Evolutionary conservation across 106 monocot genomes (phyloP), one percentile per base, ranked within the genome.

Genomic region (Vanilla planifolia): DNA sequence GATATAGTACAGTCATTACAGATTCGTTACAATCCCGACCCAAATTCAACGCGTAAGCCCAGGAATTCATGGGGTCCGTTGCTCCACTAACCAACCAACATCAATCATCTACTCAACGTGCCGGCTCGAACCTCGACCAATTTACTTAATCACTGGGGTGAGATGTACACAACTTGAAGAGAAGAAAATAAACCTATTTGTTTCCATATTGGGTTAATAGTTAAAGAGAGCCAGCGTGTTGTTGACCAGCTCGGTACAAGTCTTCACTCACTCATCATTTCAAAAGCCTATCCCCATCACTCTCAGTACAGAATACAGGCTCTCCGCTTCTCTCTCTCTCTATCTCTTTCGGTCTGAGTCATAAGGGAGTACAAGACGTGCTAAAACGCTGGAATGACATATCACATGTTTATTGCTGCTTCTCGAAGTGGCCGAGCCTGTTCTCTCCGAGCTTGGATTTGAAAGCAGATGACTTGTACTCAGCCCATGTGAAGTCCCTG

Each of bases 381-480:
- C n/a, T n/a, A n/a, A n/a, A n/a, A n/a, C n/a, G n/a, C n/a, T n/a
- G n/a, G n/a, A n/a, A n/a, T n/a, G n/a, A n/a, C n/a, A n/a, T n/a
- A n/a, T 5, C 37, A 6, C 10, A 6, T 37, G 7, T 51, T 55
- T 17, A 34, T 7, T 57, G 33, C 14, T 19, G 16, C 5, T 68
- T 77, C 77, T 89, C 82, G 63, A 93, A 93, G 61, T 48, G 62
- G 20, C 48, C 71, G 5, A 93, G 85, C 63, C 89, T 79, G 76
- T 89, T 72, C 42, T 93, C 93, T 29, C 71, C 82, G 35, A 93
- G 71, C 63, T 82, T 82, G 43, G 89, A 77, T 42, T 76, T 82
- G 39, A 85, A 85, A 2, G 93, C 85, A 44, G 89, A 79, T 27
- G 55, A 67, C 76, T 93, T 93, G 89, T 85, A 94, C 73, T 94